Evolutionary conservation across 2,329 filamentous ascomycete species (phyloP).

Genomic region (Sporothrix sp.): DNA sequence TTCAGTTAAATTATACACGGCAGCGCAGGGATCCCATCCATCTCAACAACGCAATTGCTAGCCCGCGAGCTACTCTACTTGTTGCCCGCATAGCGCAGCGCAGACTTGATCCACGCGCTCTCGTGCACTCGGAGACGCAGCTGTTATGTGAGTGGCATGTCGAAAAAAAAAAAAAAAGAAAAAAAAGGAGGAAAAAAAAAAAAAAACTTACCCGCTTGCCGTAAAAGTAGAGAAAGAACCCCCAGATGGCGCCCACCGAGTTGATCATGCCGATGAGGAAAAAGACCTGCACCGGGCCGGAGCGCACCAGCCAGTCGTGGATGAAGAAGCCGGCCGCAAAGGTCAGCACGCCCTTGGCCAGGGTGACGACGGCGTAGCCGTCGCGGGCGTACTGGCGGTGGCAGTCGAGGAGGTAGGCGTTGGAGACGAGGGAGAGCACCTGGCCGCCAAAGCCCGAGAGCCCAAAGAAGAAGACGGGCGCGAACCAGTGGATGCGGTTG

Average conservation of each 20-base stretch:
- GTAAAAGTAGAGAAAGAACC: conserved; percentile 1
- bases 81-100: neutral
- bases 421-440: conserved; percentile 4
- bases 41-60: too few species aligned
- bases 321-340: conserved; percentile 1
- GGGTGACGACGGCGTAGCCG: conserved; percentile 1
- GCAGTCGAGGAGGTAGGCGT: conserved; percentile 8
- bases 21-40: too few species aligned
- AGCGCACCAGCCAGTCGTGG: conserved; percentile 1
- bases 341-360: conserved; percentile 1
- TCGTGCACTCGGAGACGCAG: neutral
- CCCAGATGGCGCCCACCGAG: conserved; percentile 1
- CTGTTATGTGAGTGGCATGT: too few species aligned
- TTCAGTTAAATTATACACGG: too few species aligned
- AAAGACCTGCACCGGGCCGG: neutral
- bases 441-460: neutral
- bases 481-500: conserved; percentile 17
- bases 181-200: too few species aligned
- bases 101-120: neutral
- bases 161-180: too few species aligned
- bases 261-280: conserved; percentile 2
- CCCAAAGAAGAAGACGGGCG: conserved; percentile 10
- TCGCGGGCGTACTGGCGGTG: conserved; percentile 1
- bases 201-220: neutral
- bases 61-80: too few species aligned